phyloP scores from a whole-genome alignment of 2,329 filamentous ascomycete genomes.

The Aspergillus spinulosporus region DNA sequence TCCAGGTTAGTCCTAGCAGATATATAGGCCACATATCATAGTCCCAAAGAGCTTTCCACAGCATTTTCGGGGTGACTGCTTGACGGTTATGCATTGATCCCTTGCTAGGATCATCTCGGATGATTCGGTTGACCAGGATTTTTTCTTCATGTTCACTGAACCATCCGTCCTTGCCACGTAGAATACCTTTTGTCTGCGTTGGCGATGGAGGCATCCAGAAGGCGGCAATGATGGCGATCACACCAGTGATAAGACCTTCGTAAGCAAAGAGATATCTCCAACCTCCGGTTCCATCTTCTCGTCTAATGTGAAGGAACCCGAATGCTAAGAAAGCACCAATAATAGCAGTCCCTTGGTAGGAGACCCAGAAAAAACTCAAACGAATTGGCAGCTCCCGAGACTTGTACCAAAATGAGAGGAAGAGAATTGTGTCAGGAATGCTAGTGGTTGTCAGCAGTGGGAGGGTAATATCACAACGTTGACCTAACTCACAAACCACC shows the following conservation, averaged over 20 bases:
- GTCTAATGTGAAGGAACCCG: conserved; percentile 43
- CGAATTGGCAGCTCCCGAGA: conserved; percentile 67
- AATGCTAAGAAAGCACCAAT: conserved; percentile 51
- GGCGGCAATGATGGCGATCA: conserved; percentile 58
- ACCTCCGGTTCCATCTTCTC: conserved; percentile 40
- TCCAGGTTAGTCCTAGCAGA: conserved; percentile 49
- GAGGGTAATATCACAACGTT: conserved; percentile 27
- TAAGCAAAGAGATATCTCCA: conserved; percentile 47
- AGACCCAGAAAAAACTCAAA: conserved; percentile 70
- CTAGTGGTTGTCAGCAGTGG: conserved; percentile 23
- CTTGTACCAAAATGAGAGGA: conserved; percentile 75
- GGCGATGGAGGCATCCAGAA: conserved; percentile 65
- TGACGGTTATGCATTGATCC: conserved; percentile 63
- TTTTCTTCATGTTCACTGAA: conserved; percentile 67
- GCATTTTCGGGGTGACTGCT: conserved; percentile 49
- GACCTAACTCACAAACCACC: conserved; percentile 60
- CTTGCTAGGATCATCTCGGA: conserved; percentile 58
- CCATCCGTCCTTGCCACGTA: conserved; percentile 65
- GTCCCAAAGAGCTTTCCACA: conserved; percentile 54
- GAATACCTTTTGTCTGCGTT: conserved; percentile 61
- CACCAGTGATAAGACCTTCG: conserved; percentile 50
- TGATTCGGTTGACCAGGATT: conserved; percentile 67
- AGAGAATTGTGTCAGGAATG: conserved; percentile 51
- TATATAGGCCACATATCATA: conserved; percentile 62
- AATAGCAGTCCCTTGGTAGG: conserved; percentile 53